These are phyloP conservation scores for Dactylellina drechsleri DNA, from an alignment of 2,329 filamentous ascomycete genomes.

Conservation along the genomic window DNA sequence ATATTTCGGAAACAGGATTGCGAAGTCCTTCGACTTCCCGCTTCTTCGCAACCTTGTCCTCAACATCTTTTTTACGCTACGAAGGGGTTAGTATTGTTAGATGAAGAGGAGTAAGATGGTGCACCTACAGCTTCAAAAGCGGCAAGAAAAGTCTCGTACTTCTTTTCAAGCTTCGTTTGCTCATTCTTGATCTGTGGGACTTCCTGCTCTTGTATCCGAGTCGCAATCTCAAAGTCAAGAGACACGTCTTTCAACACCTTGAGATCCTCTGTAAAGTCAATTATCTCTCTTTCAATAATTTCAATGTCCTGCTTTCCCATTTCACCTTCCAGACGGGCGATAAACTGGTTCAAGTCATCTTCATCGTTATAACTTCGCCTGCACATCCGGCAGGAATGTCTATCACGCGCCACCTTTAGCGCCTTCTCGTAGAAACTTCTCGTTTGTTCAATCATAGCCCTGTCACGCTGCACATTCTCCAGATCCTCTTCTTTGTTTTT, in stretches of 20 bases:
- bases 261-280: slow-evolving; percentile 7
- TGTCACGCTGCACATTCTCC: slow-evolving; percentile 61
- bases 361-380: slow-evolving; percentile 35
- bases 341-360: slow-evolving; percentile 38
- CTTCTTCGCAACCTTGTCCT: slow-evolving; percentile 72
- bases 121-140: slow-evolving; percentile 32
- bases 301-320: slow-evolving; percentile 11
- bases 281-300: slow-evolving; percentile 26
- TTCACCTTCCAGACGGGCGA: slow-evolving; percentile 22
- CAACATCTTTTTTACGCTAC: slow-evolving; percentile 72
- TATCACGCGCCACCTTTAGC: slow-evolving; percentile 42
- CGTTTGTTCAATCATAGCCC: slow-evolving; percentile 44
- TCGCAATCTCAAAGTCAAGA: slow-evolving; percentile 47
- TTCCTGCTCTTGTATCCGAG: slow-evolving; percentile 36
- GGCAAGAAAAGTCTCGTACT: slow-evolving; percentile 31
- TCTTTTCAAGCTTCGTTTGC: slow-evolving; percentile 34
- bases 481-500: slow-evolving; percentile 68
- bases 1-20: slow-evolving; percentile 80
- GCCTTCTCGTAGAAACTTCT: slow-evolving; percentile 44
- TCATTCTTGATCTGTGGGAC: slow-evolving; percentile 40
- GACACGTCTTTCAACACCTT: slow-evolving; percentile 36
- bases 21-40: slow-evolving; percentile 79
- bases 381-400: slow-evolving; percentile 51
- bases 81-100: not conserved
- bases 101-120: not conserved